Percentiles rank a stretch among this genome's conserved stretches.
phyloP scores from a whole-genome alignment of 1,284 basidiomycete genomes.

The Xanthoconium separans region DNA sequence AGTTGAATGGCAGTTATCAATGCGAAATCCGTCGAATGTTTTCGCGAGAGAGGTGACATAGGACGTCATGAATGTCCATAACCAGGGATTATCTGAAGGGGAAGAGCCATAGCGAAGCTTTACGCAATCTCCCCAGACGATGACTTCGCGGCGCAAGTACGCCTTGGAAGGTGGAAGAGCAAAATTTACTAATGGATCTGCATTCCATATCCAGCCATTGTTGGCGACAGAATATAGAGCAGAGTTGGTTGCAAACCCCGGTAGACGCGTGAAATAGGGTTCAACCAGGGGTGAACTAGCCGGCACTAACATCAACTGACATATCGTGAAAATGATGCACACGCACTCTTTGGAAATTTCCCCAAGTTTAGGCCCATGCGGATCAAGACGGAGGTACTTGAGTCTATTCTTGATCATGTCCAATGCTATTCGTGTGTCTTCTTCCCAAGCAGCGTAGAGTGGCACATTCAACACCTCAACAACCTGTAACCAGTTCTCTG shows the following conservation, averaged over 20 bases:
- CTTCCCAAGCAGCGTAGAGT: constrained; percentile 83
- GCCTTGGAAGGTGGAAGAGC: constrained; percentile 94
- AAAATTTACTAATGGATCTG: constrained; percentile 94
- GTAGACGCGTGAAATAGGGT: constrained; percentile 85
- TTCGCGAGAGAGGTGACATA: constrained; percentile 82
- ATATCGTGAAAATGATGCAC: not conserved
- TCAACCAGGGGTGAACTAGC: constrained; percentile 80
- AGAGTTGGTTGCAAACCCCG: constrained; percentile 61
- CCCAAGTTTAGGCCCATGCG: constrained; percentile 82
- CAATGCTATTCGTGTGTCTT: constrained; percentile 74
- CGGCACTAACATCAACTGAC: constrained; percentile 9
- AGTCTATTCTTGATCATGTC: constrained; percentile 75
- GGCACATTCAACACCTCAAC: constrained; percentile 87
- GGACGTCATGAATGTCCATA: constrained; percentile 91
- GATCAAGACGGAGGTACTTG: constrained; percentile 79
- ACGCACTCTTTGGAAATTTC: constrained; percentile 70
- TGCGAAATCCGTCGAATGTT: constrained; percentile 92
- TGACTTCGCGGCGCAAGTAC: constrained; percentile 93
- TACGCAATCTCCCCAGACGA: constrained; percentile 97
- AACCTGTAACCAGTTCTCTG: constrained; percentile 71
- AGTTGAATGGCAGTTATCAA: constrained; percentile 98
- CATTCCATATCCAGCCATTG: constrained; percentile 99
- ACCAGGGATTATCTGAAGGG: constrained; percentile 85
- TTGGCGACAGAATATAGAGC: constrained; percentile 84
- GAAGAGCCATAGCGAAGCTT: constrained; percentile 90